Evolutionary conservation across 352 stramenopile genomes (phyloP).

Genomic region (Thalassiosira hispida): DNA sequence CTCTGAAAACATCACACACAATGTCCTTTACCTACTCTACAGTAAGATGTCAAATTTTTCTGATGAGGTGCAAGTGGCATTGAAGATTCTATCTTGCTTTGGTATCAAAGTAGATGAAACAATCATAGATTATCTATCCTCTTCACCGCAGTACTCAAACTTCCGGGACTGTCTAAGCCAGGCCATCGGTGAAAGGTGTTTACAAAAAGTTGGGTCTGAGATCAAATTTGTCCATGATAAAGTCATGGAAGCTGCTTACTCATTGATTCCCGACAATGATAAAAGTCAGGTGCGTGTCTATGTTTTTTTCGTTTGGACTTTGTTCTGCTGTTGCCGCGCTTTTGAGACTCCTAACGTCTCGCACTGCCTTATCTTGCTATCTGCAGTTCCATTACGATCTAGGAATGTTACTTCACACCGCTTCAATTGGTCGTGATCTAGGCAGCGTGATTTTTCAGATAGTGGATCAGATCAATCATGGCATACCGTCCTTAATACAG

Average conservation of each 20-base stretch:
- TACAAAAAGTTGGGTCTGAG: constrained; percentile 14
- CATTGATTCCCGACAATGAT: constrained; percentile 27
- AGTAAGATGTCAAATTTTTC: constrained; percentile 42
- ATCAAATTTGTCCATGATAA: constrained; percentile 60
- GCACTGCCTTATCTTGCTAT: not conserved
- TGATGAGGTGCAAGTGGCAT: constrained; percentile 16
- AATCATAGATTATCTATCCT: constrained; percentile 33
- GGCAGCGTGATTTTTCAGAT: constrained; percentile 17
- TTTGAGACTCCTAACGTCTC: not conserved
- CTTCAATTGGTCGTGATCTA: not conserved
- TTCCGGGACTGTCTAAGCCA: constrained; percentile 25
- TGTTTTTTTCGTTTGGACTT: constrained; percentile 7
- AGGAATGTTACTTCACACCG: constrained; percentile 16
- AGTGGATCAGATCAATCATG: constrained; percentile 54
- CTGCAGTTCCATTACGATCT: constrained; percentile 40
- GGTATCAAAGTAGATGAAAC: constrained; percentile 26
- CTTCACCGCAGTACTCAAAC: constrained; percentile 13
- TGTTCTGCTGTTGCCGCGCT: not conserved
- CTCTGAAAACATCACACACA: constrained; percentile 33
- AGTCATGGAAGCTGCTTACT: constrained; percentile 49
- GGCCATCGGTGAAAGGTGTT: constrained; percentile 20
- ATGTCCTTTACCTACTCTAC: constrained; percentile 43
- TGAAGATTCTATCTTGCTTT: constrained; percentile 51
- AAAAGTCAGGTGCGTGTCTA: constrained; percentile 22
- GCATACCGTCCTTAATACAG: constrained; percentile 5